Evolutionary conservation across 75 land plant species (phyloP).

Genomic region (Sequoiadendron giganteum): DNA sequence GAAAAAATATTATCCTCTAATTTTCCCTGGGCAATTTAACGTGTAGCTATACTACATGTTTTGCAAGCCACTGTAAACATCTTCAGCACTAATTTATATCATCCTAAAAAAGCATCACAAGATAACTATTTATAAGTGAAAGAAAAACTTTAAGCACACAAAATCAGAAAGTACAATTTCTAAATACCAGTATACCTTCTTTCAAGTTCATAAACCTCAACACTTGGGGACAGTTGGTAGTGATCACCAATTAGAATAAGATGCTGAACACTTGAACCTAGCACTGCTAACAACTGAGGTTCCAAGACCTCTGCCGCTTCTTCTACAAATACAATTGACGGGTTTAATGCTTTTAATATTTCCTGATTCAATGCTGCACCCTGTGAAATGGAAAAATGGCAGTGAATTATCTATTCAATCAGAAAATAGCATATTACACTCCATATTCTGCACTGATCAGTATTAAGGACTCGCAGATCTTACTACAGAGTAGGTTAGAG

Average conservation of each 20-base stretch:
- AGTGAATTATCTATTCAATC: neutral
- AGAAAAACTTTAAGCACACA: neutral
- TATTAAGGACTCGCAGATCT: too few relatives aligned
- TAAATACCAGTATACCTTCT: conserved; percentile 11
- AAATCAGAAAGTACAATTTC: neutral
- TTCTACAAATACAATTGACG: conserved; percentile 27
- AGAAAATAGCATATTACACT: neutral
- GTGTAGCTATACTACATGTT: neutral
- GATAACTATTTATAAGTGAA: neutral
- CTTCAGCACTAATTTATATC: neutral
- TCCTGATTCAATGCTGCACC: conserved; percentile 21
- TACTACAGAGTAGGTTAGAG: too few relatives aligned
- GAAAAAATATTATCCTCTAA: neutral
- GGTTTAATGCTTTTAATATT: conserved; percentile 7
- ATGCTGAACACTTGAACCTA: conserved; percentile 20
- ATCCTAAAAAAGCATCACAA: neutral
- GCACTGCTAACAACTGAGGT: conserved; percentile 23
- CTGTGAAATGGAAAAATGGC: conserved; percentile 6
- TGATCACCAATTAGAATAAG: conserved; percentile 39
- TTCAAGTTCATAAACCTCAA: conserved; percentile 16
- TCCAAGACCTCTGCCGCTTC: conserved; percentile 42
- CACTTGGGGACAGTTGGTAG: conserved; percentile 24
- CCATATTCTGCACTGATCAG: neutral
- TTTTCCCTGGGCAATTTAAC: neutral
- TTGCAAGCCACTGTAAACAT: neutral